Evolutionary conservation across 192 early-diverging fungal genomes (phyloP).

Genomic region (Umbelopsis sp.): DNA sequence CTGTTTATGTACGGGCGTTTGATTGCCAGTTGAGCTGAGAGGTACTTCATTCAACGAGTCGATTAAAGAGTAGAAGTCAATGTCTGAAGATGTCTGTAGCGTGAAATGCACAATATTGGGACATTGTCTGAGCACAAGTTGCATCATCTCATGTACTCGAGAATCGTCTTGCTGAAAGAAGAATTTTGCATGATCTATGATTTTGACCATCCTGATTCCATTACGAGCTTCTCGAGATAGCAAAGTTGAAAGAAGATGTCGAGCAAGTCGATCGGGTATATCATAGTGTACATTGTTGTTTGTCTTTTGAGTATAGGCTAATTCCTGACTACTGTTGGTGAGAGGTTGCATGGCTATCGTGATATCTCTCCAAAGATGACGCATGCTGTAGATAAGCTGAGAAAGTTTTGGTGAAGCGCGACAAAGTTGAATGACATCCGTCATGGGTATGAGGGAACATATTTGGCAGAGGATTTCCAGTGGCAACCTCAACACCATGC

Average conservation of each 20-base stretch:
- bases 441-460: slow-evolving; percentile 1
- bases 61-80: neutral
- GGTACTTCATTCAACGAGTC: neutral
- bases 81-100: neutral
- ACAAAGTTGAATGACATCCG: slow-evolving; percentile 6
- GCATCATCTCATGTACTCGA: neutral
- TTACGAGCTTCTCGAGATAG: neutral
- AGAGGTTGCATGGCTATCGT: neutral
- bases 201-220: neutral
- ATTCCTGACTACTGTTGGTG: neutral
- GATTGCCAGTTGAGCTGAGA: neutral
- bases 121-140: neutral
- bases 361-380: neutral
- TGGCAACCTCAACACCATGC: slow-evolving; percentile 15
- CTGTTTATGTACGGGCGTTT: neutral
- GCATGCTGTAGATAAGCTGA: neutral
- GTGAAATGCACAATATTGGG: slow-evolving; percentile 1
- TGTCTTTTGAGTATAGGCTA: neutral
- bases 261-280: slow-evolving; percentile 1
- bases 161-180: slow-evolving; percentile 11
- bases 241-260: neutral
- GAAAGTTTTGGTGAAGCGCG: neutral
- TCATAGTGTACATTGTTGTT: neutral
- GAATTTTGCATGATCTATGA: slow-evolving; percentile 4
- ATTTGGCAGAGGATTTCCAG: slow-evolving; percentile 15